Evolutionary conservation across 2,329 filamentous ascomycete species (phyloP).

Genomic region (Nothopassalora personata): DNA sequence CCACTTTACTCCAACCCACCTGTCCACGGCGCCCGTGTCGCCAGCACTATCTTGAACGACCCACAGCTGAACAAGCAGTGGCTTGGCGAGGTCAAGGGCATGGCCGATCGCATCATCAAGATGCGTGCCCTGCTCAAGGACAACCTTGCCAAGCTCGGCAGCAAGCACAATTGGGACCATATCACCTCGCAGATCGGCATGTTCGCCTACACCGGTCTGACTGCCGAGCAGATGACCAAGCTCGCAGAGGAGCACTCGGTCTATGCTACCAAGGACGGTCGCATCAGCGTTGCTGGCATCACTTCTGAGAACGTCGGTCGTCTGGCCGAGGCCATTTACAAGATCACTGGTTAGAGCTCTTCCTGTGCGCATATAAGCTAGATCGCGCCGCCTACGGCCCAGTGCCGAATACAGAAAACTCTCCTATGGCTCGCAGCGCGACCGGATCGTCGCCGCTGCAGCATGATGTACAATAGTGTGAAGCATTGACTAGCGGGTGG

Average conservation of each 20-base stretch:
- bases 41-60: slow-evolving; percentile 85
- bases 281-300: slow-evolving; percentile 81
- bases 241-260: slow-evolving; percentile 95
- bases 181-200: slow-evolving; percentile 99
- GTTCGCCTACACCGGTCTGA: slow-evolving; percentile 97
- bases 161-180: slow-evolving; percentile 97
- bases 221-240: slow-evolving; percentile 80
- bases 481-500: neutral
- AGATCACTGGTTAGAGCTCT: slow-evolving; percentile 53
- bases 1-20: slow-evolving; percentile 98
- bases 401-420: neutral
- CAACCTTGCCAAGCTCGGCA: slow-evolving; percentile 90
- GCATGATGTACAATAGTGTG: slow-evolving; percentile 3
- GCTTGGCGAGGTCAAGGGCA: slow-evolving; percentile 93
- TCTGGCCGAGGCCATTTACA: slow-evolving; percentile 77
- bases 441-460: neutral
- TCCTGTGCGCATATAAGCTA: neutral
- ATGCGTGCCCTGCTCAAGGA: slow-evolving; percentile 94
- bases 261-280: slow-evolving; percentile 89
- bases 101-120: slow-evolving; percentile 98
- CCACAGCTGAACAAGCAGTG: slow-evolving; percentile 83
- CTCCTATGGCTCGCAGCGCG: neutral
- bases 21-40: slow-evolving; percentile 91
- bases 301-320: slow-evolving; percentile 73
- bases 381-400: neutral